Percentiles rank a stretch among this genome's conserved stretches.
These are phyloP conservation scores for Cordyceps tenuipes DNA, from an alignment of 2,329 filamentous ascomycete genomes.

Conservation along the genomic window DNA sequence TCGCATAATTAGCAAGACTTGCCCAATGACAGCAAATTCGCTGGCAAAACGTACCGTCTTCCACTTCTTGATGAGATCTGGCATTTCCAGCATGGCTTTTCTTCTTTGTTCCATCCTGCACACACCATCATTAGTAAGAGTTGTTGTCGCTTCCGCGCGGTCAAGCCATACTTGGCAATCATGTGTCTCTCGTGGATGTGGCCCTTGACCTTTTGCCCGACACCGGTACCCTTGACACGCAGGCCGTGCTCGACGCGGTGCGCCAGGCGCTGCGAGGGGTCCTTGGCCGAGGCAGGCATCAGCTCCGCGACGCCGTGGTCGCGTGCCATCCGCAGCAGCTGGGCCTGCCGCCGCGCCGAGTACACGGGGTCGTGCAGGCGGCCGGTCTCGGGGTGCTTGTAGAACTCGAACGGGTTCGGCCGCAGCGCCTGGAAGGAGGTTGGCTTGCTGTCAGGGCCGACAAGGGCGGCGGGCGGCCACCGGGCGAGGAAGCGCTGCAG, in stretches of 20 bases:
- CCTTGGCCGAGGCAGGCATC: conserved; percentile 69
- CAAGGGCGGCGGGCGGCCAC: conserved; percentile 66
- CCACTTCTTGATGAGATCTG: conserved; percentile 83
- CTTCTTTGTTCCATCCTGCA: conserved; percentile 74
- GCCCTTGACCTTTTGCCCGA: conserved; percentile 90
- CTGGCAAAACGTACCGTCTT: conserved; percentile 61
- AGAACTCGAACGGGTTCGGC: conserved; percentile 73
- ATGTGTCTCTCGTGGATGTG: conserved; percentile 85
- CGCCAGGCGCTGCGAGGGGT: conserved; percentile 60
- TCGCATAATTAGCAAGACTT: conserved; percentile 25
- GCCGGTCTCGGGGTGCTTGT: conserved; percentile 69
- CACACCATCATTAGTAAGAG: conserved; percentile 22
- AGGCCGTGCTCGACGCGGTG: conserved; percentile 71
- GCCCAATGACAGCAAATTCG: neutral
- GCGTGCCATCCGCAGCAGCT: conserved; percentile 77
- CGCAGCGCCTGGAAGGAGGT: conserved; percentile 48
- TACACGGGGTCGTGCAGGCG: conserved; percentile 77
- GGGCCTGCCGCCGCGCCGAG: conserved; percentile 80
- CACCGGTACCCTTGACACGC: conserved; percentile 84
- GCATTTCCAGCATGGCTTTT: conserved; percentile 93
- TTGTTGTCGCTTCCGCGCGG: neutral
- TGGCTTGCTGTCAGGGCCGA: conserved; percentile 35
- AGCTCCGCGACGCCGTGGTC: conserved; percentile 73
- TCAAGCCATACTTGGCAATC: conserved; percentile 56
- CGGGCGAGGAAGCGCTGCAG: conserved; percentile 82